Conservation (phyloP, 1,284 basidiomycete species). For the Cystobasidium slooffiae region DNA sequence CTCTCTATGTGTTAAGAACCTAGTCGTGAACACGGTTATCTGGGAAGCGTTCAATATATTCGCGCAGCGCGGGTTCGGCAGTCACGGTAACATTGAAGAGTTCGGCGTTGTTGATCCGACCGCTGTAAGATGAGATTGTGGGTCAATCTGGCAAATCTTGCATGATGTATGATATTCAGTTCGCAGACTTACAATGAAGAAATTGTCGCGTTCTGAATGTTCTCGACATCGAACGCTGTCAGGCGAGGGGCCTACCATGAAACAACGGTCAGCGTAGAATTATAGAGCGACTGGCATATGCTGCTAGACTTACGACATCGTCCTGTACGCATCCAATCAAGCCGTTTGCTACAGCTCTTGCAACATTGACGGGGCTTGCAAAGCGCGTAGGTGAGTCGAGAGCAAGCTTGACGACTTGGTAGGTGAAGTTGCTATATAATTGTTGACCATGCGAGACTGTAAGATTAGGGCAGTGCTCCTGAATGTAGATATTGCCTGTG, state of each 20-base stretch:
- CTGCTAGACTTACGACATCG: slow-evolving; percentile 6
- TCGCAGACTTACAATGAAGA: slow-evolving; percentile 8
- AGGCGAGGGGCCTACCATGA: slow-evolving; percentile 27
- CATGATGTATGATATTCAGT: background rate
- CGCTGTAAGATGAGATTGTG: background rate
- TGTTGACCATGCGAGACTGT: slow-evolving; percentile 31
- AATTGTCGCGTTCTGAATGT: slow-evolving; percentile 20
- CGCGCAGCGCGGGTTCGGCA: slow-evolving; percentile 29
- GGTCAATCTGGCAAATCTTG: background rate
- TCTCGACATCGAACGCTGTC: slow-evolving; percentile 14
- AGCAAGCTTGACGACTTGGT: slow-evolving; percentile 41
- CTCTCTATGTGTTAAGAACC: background rate
- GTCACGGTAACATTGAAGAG: slow-evolving; percentile 13
- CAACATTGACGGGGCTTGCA: slow-evolving; percentile 12
- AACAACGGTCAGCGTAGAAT: background rate
- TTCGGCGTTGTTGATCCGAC: slow-evolving; percentile 22
- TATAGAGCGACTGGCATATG: background rate
- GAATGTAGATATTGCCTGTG: slow-evolving; percentile 39
- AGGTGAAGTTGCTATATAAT: slow-evolving; percentile 39
- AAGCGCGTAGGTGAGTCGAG: slow-evolving; percentile 33
- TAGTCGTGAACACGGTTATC: slow-evolving; percentile 38
- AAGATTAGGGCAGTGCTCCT: slow-evolving; percentile 37
- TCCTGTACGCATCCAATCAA: slow-evolving; percentile 22
- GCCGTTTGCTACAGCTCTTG: slow-evolving; percentile 22
- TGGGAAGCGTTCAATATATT: slow-evolving; percentile 31